Base-by-base conservation (phyloP, 352 stramenopile genomes). In the Phytophthora lateralis region DNA sequence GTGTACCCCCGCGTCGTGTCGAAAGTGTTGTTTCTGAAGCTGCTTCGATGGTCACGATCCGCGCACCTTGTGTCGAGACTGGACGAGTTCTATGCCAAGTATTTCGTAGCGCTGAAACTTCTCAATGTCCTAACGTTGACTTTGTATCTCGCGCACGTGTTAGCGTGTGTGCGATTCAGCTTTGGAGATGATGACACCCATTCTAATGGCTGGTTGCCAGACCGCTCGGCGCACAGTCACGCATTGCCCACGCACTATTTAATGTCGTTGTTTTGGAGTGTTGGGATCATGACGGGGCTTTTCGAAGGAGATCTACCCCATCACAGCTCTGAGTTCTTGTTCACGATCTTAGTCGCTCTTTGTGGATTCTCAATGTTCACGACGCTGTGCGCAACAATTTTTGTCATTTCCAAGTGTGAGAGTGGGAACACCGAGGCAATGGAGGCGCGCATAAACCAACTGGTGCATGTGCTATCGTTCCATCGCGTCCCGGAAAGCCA, bases 361-460 rank as follows among this genome's bases (percentile, higher is more conserved):
- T 78, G 81, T 27, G 84, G 84, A 0, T 93, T 93, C 44, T 78
- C 79, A 11, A 62, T 91, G 48, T 93, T 93, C 45, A 88, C 80
- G 10, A 71, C 67, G 1, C 61, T 91, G 32, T 86, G 75, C 15
- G 80, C 80, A 2, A 93, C 82, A 21, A 81, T 93, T 20, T 93
- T 93, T 50, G 83, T 89, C 44, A 79, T 91, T 35, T 93, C 84
- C 30, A 90, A 90, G 55, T 89, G 84, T 39, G 71, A 90, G 66
- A 87, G 80, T 17, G 79, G 83, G 0, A 73, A 81, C 11, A 68
- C 65, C 0, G 84, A 93, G 51, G 66, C 75, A 0, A 73, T 79
- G 3, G 80, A 90, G 24, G 81, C 81, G 4, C 64, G 76, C 6
- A 87, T 90, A 41, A 88, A 91, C 24, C 84, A 93, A 29, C 72